These are phyloP conservation scores for Thelephora aurantiotincta DNA, from an alignment of 768 basidiomycete species.

Conservation along the genomic window DNA sequence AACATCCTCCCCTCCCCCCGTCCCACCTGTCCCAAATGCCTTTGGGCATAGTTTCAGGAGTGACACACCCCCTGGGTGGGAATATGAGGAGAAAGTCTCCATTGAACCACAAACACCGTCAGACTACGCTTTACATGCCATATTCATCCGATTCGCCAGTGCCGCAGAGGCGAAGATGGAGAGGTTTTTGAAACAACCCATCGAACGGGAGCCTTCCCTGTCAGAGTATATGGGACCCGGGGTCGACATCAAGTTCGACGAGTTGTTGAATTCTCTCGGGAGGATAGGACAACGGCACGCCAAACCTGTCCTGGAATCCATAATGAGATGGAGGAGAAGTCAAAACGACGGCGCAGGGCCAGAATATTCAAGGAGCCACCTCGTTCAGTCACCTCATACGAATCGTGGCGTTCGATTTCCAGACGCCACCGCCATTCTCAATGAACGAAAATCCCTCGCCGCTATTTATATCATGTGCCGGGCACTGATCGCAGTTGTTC, in stretches of 20 bases:
- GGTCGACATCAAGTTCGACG: conserved; percentile 70
- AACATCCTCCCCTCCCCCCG: conserved; percentile 55
- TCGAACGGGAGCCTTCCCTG: conserved; percentile 57
- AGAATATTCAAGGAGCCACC: conserved; percentile 38
- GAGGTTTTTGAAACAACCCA: conserved; percentile 47
- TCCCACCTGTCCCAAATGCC: conserved; percentile 61
- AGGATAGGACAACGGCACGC: conserved; percentile 77
- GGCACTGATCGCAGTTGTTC: conserved; percentile 65
- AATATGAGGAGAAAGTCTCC: conserved; percentile 53
- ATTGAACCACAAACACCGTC: conserved; percentile 71
- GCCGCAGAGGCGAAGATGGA: conserved; percentile 74
- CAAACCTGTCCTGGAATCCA: conserved; percentile 73
- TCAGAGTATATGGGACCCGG: conserved; percentile 54
- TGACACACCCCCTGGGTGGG: conserved; percentile 26
- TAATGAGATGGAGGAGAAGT: conserved; percentile 75
- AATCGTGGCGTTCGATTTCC: conserved; percentile 22
- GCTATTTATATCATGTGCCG: conserved; percentile 87
- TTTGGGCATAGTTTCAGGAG: conserved; percentile 31
- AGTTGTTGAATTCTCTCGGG: conserved; percentile 71
- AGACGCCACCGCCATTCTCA: conserved; percentile 37
- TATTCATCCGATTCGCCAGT: conserved; percentile 78
- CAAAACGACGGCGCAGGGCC: conserved; percentile 44
- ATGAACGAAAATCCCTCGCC: conserved; percentile 67
- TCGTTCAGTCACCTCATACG: conserved; percentile 21
- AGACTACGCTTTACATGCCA: conserved; percentile 78